phyloP scores from a whole-genome alignment of 2,329 filamentous ascomycete genomes.

The Neonectria hederae region DNA sequence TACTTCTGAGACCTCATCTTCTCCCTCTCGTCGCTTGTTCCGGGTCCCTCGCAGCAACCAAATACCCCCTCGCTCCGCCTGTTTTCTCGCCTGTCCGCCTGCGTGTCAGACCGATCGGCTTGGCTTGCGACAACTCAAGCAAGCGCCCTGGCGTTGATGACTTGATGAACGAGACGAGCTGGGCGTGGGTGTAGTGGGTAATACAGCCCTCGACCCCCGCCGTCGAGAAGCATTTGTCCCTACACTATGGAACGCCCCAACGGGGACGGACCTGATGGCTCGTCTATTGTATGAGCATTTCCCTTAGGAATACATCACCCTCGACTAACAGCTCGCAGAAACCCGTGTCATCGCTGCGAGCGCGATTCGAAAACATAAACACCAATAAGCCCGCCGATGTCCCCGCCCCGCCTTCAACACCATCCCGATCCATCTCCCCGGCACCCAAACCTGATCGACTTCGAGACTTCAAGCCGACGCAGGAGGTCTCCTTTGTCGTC shows the following conservation, averaged over 20 bases:
- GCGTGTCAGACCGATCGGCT: conserved; percentile 19
- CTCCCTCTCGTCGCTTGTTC: conserved; percentile 3
- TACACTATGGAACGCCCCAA: conserved; percentile 45
- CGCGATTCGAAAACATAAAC: conserved; percentile 80
- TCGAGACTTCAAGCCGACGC: conserved; percentile 52
- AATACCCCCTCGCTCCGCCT: neutral
- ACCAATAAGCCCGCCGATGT: conserved; percentile 35
- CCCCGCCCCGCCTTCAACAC: conserved; percentile 37
- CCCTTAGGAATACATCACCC: neutral
- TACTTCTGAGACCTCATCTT: conserved; percentile 10
- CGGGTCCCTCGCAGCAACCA: conserved; percentile 5
- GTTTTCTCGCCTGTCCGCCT: neutral
- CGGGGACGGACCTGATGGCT: conserved; percentile 73
- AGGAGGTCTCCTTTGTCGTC: conserved; percentile 47
- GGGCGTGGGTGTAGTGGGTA: conserved; percentile 50
- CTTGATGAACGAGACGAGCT: conserved; percentile 42
- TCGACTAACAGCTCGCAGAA: conserved; percentile 61
- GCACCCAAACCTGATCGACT: conserved; percentile 55
- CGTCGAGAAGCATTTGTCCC: conserved; percentile 40
- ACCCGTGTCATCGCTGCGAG: conserved; percentile 82
- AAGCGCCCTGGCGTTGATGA: conserved; percentile 38
- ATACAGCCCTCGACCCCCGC: conserved; percentile 44
- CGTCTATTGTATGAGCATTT: conserved; percentile 71
- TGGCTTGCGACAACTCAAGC: conserved; percentile 13
- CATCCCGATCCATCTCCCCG: conserved; percentile 50